Conservation (phyloP, 2,329 filamentous ascomycete species). For the Pestalotiopsis sp. region DNA sequence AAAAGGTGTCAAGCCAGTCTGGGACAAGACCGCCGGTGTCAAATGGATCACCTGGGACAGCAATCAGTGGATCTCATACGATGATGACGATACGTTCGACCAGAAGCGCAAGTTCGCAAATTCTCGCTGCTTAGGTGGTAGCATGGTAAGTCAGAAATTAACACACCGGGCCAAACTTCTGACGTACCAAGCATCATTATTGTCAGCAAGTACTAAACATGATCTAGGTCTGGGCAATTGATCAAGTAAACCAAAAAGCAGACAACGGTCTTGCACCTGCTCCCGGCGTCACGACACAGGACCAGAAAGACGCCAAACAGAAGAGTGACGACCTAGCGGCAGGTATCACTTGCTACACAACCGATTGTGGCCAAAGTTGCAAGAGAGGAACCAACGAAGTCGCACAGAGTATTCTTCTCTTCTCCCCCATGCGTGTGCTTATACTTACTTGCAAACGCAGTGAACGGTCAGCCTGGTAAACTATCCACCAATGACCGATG, state of each 20-base stretch:
- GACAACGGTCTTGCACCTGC: constrained; percentile 10
- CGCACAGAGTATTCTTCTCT: constrained; percentile 17
- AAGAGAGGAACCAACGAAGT: constrained; percentile 26
- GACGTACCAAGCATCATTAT: background rate
- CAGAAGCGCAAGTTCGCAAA: constrained; percentile 24
- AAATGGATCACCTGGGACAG: constrained; percentile 6
- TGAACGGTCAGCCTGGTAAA: constrained; percentile 30
- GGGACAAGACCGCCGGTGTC: constrained; percentile 16
- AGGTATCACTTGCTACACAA: constrained; percentile 24
- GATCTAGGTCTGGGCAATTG: constrained; percentile 14
- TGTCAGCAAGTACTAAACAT: background rate
- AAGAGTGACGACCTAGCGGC: constrained; percentile 14
- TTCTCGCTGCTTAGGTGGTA: constrained; percentile 23
- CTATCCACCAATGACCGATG: constrained; percentile 26
- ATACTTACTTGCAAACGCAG: background rate
- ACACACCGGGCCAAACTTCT: no score
- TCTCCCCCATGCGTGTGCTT: background rate
- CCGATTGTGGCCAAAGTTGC: constrained; percentile 27
- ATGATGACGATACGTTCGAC: constrained; percentile 22
- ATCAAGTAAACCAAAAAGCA: constrained; percentile 18
- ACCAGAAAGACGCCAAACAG: constrained; percentile 11
- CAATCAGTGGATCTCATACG: constrained; percentile 11
- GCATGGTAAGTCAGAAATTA: background rate
- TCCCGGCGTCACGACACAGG: background rate
- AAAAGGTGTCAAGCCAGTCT: background rate